phyloP scores from a whole-genome alignment of 306 rosid genomes.

The Abrus precatorius region DNA sequence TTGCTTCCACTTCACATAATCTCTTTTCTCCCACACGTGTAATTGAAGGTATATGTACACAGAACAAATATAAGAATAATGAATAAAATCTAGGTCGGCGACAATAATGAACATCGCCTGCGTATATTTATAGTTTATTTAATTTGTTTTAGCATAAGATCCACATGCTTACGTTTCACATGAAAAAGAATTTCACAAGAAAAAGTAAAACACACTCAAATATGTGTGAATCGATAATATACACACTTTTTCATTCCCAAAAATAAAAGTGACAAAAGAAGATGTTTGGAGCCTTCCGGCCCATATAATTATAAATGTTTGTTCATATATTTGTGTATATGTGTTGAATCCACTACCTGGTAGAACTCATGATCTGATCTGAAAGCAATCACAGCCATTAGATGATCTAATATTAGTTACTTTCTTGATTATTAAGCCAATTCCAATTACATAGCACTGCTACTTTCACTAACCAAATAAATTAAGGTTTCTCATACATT shows the following conservation, averaged over 20 bases:
- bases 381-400: slow-evolving; percentile 1
- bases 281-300: slow-evolving; percentile 44
- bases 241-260: not conserved
- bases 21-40: slow-evolving; percentile 69
- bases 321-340: not conserved
- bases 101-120: slow-evolving; percentile 37
- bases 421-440: slow-evolving; percentile 28
- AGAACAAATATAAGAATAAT: slow-evolving; percentile 39
- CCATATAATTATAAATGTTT: not conserved
- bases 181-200: not conserved
- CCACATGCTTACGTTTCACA: slow-evolving; percentile 50
- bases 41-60: slow-evolving; percentile 55
- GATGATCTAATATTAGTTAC: not conserved
- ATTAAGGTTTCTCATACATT: not conserved
- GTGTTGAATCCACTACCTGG: not conserved
- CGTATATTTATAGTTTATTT: not conserved
- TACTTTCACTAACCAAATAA: not conserved
- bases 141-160: slow-evolving; percentile 51
- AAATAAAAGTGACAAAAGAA: slow-evolving; percentile 39
- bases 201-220: slow-evolving; percentile 46
- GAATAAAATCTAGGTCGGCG: slow-evolving; percentile 28
- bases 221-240: not conserved
- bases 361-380: not conserved
- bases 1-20: slow-evolving; percentile 93
- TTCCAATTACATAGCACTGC: slow-evolving; percentile 1